Percentiles rank a stretch among this genome's conserved stretches.
phyloP scores from a whole-genome alignment of 2,329 filamentous ascomycete genomes.

The Trichoderma arundinaceum region DNA sequence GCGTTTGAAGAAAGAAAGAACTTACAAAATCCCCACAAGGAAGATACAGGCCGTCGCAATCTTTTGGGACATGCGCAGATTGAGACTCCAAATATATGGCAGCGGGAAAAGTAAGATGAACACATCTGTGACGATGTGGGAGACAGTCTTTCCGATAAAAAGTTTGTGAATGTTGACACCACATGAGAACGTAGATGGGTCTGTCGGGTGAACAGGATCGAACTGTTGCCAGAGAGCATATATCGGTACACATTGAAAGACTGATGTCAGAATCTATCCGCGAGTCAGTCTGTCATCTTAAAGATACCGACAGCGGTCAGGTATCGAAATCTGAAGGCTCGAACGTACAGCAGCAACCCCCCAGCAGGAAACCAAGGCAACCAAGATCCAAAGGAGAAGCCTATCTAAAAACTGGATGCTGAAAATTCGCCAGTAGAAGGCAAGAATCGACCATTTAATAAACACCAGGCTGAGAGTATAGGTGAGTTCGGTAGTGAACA shows the following conservation, averaged over 20 bases:
- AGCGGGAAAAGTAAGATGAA: slow-evolving; percentile 38
- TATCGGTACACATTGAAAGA: slow-evolving; percentile 35
- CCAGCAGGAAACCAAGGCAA: slow-evolving; percentile 25
- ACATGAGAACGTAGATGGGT: slow-evolving; percentile 28
- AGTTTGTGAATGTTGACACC: slow-evolving; percentile 34
- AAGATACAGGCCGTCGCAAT: slow-evolving; percentile 37
- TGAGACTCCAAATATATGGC: slow-evolving; percentile 37
- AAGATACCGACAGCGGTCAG: neutral
- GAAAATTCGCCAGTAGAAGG: slow-evolving; percentile 36
- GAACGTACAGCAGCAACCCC: slow-evolving; percentile 26
- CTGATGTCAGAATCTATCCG: slow-evolving; percentile 18
- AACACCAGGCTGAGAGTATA: slow-evolving; percentile 30
- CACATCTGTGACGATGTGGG: slow-evolving; percentile 38
- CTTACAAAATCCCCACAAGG: slow-evolving; percentile 37
- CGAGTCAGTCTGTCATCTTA: neutral
- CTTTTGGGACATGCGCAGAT: slow-evolving; percentile 36
- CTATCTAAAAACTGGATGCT: slow-evolving; percentile 16
- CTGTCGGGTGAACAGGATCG: slow-evolving; percentile 29
- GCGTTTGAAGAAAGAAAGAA: neutral
- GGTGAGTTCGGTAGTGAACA: slow-evolving; percentile 33
- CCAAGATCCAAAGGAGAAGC: slow-evolving; percentile 16
- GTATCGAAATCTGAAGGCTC: neutral
- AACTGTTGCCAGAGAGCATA: slow-evolving; percentile 34
- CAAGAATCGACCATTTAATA: slow-evolving; percentile 33
- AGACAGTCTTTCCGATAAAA: slow-evolving; percentile 38